Percentiles rank a stretch among this genome's conserved stretches.
Conservation (phyloP, 2,329 filamentous ascomycete species). For the Epichloe elymi region DNA sequence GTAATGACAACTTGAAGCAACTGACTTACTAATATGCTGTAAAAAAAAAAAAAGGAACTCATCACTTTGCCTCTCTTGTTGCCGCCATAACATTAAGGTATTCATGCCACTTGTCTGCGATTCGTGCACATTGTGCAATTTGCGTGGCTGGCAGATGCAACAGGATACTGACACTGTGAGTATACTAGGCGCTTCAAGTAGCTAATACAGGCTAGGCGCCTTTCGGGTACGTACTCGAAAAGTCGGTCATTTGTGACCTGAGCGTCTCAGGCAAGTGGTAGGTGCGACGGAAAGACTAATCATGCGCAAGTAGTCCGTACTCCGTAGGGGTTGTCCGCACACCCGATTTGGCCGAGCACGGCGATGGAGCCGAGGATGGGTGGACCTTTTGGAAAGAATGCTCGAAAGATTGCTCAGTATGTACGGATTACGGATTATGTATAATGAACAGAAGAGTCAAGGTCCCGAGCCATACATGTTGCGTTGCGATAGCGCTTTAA, state of each 20-base stretch:
- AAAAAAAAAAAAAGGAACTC: neutral
- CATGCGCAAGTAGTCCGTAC: neutral
- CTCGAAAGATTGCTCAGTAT: too few relatives aligned
- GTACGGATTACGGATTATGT: too few relatives aligned
- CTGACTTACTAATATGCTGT: too few relatives aligned
- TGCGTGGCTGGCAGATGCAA: neutral
- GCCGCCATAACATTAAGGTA: too few relatives aligned
- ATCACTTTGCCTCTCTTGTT: neutral
- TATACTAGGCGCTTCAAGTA: neutral
- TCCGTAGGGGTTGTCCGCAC: neutral
- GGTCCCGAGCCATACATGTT: neutral
- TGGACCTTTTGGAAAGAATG: too few relatives aligned
- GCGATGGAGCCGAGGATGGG: neutral
- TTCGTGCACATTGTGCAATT: constrained; percentile 6
- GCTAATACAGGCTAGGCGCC: neutral
- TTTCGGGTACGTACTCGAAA: neutral
- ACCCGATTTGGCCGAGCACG: neutral
- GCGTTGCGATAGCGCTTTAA: too few relatives aligned
- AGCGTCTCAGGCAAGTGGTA: neutral
- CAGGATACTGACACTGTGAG: neutral
- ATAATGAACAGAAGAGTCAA: too few relatives aligned
- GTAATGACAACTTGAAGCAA: too few relatives aligned
- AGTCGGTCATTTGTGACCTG: neutral
- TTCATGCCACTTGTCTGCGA: constrained; percentile 2
- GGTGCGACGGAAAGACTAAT: constrained; percentile 4